Conservation (phyloP, 331 rosid genomes). For the Cydonia oblonga region DNA sequence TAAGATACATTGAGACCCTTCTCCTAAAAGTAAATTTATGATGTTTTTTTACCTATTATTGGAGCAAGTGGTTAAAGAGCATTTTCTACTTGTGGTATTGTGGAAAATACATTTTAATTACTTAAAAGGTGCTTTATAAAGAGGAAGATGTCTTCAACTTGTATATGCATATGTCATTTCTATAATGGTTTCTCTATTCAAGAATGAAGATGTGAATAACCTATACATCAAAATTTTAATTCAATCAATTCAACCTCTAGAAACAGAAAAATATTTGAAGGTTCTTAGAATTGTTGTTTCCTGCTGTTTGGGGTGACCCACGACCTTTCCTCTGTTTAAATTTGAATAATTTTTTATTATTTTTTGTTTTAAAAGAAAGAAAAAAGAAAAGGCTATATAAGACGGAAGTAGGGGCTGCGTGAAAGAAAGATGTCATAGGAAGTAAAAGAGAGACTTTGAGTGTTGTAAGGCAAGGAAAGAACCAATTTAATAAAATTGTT, state of each 20-base stretch:
- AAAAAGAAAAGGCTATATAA: conserved; percentile 26
- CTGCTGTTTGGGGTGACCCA: conserved; percentile 29
- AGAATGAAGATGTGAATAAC: background rate
- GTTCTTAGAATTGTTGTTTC: background rate
- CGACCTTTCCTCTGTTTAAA: conserved; percentile 24
- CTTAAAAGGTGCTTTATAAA: background rate
- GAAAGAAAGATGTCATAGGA: conserved; percentile 20
- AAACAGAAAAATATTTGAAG: conserved; percentile 5
- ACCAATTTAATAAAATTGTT: conserved; percentile 14
- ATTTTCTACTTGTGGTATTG: background rate
- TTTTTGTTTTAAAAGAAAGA: too few species aligned
- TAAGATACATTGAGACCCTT: background rate
- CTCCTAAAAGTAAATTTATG: too few species aligned
- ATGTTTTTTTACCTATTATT: too few species aligned
- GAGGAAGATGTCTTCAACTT: background rate
- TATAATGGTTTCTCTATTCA: background rate
- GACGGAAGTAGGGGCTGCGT: conserved; percentile 15
- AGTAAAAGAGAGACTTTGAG: conserved; percentile 13
- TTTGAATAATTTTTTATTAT: background rate
- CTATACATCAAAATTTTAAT: background rate
- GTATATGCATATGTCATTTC: background rate
- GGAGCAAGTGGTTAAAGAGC: background rate
- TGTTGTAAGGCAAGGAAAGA: conserved; percentile 45
- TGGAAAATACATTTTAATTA: too few species aligned
- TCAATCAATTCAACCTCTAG: background rate